These are phyloP conservation scores for Vitis cinerea DNA, from an alignment of 164 flowering plant species.

Conservation along the genomic window DNA sequence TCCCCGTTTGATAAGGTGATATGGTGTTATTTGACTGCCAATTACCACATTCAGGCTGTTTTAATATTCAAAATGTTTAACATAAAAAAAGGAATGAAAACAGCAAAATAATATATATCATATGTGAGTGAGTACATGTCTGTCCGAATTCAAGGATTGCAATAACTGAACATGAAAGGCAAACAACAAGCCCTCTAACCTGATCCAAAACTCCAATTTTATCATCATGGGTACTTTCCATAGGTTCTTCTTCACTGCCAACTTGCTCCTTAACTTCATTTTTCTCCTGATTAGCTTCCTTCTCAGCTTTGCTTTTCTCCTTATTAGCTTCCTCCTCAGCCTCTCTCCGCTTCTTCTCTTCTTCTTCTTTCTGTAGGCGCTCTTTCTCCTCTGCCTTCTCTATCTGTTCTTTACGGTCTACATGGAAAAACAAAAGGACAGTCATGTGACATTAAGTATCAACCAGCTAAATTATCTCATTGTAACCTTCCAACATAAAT, in stretches of 20 bases:
- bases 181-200: constrained; percentile 29
- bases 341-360: constrained; percentile 62
- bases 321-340: constrained; percentile 42
- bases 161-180: background rate
- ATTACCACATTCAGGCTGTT: background rate
- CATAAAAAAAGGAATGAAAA: background rate
- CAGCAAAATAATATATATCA: background rate
- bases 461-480: background rate
- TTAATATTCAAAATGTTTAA: background rate
- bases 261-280: constrained; percentile 15
- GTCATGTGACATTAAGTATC: background rate
- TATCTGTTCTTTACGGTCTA: constrained; percentile 83
- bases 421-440: constrained; percentile 15
- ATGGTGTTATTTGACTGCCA: too few relatives aligned
- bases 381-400: constrained; percentile 96
- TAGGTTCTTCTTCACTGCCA: constrained; percentile 27
- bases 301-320: constrained; percentile 17
- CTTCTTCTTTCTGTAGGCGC: constrained; percentile 75
- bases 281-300: constrained; percentile 12
- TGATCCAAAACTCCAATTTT: constrained; percentile 37
- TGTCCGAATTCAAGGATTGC: background rate
- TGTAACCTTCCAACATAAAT: background rate
- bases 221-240: constrained; percentile 36
- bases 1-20: too few relatives aligned
- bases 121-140: background rate